Evolutionary conservation across 352 stramenopile genomes (phyloP), one percentile per base, ranked within the genome.

Genomic region (Globisporangium paddicum): DNA sequence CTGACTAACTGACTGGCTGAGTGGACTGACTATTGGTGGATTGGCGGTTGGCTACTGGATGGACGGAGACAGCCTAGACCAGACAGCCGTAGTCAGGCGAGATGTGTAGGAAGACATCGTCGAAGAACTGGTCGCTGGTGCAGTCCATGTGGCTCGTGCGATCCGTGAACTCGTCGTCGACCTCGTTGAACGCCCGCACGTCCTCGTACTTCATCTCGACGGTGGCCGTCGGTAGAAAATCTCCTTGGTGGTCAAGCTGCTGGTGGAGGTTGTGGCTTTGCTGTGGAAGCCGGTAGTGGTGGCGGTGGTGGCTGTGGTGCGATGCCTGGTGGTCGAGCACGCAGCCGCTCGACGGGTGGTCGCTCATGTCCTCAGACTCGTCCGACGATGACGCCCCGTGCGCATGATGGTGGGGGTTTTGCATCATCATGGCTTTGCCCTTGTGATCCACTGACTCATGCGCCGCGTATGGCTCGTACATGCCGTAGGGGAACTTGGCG

Each of bases 101-200:
- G 56, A 89, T 89, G 52, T 92, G 82, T 28, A 89, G 65, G 57
- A 89, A 90, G 18, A 92, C 74, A 50, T 92, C 74, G 68, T 87
- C 79, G 60, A 87, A 89, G 67, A 87, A 88, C 42, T 73, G 71
- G 37, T 89, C 79, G 50, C 72, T 88, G 55, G 60, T 79, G 69
- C 86, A 89, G 60, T 91, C 82, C 54, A 85, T 69, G 49, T 82
- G 71, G 30, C 50, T 79, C n/a, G 67, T 59, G 34, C 70, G 65
- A 19, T 79, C 69, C 26, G 66, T 72, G 42, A 80, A 78, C 61
- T 77, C 69, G 25, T 79, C 72, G 42, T 86, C 68, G 18, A 68
- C 66, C 50, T 79, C 72, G 52, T 77, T 68, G 19, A 84, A 65
- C 35, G 69, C 71, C 18, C 75, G 74, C 46, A 81, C 58, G 32